A percentile compares a stretch with the other conserved stretches of the same genome.
phyloP scores from a whole-genome alignment of 2,329 filamentous ascomycete genomes.

The Ambrosiella cleistominuta region DNA sequence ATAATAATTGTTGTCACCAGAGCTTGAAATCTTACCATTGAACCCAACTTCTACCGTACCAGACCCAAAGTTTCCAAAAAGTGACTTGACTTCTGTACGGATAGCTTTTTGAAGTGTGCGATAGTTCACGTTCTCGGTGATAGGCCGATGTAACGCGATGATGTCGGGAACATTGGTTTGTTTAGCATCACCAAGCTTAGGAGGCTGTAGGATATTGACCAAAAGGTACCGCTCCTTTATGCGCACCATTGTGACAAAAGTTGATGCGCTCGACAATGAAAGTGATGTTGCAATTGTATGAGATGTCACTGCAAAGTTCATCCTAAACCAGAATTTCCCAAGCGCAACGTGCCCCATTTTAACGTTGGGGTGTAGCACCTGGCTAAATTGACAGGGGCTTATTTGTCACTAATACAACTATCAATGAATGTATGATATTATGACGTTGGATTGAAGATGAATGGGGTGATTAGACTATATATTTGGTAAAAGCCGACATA shows the following conservation, averaged over 20 bases:
- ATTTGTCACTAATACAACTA: background rate
- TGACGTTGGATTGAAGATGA: background rate
- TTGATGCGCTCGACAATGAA: background rate
- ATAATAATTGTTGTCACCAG: background rate
- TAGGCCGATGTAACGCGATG: slow-evolving; percentile 64
- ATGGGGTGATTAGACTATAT: background rate
- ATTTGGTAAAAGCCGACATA: background rate
- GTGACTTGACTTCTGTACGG: slow-evolving; percentile 46
- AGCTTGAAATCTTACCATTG: slow-evolving; percentile 32
- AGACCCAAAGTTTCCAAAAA: slow-evolving; percentile 81
- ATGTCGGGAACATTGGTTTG: slow-evolving; percentile 34
- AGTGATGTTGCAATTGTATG: background rate
- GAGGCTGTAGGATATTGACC: slow-evolving; percentile 81
- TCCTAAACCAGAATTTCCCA: slow-evolving; percentile 5
- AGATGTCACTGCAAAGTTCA: background rate
- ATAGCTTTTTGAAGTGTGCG: slow-evolving; percentile 51
- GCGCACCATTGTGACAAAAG: slow-evolving; percentile 50
- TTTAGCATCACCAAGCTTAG: slow-evolving; percentile 24
- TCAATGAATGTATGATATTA: background rate
- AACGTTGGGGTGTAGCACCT: background rate
- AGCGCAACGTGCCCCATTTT: background rate
- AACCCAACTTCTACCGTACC: slow-evolving; percentile 55
- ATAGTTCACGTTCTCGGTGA: slow-evolving; percentile 50
- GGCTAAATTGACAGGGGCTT: no score
- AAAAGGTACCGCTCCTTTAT: slow-evolving; percentile 92